A percentile compares a stretch with the other conserved stretches of the same genome.
phyloP scores from a whole-genome alignment of 306 rosid species.

The Prunus salicina region DNA sequence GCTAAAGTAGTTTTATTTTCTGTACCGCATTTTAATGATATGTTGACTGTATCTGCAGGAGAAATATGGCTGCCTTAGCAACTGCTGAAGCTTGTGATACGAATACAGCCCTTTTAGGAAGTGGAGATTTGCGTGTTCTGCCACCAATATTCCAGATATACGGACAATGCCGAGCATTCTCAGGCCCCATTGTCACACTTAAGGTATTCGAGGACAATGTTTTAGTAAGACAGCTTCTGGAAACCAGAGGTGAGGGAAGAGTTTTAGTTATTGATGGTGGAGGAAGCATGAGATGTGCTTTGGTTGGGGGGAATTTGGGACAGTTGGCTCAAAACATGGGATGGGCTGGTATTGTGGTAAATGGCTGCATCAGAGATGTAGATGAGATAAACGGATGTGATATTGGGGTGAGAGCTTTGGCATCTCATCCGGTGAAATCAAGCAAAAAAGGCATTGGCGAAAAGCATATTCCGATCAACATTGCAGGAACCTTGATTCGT shows the following conservation, averaged over 20 bases:
- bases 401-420: constrained; percentile 75
- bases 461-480: constrained; percentile 26
- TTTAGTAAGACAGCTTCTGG: constrained; percentile 57
- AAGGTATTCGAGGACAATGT: constrained; percentile 82
- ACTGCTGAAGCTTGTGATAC: constrained; percentile 47
- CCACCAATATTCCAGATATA: constrained; percentile 50
- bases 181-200: constrained; percentile 52
- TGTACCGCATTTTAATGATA: background rate
- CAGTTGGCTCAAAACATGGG: constrained; percentile 53
- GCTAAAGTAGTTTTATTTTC: background rate
- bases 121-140: constrained; percentile 47
- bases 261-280: constrained; percentile 47
- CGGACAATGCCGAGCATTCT: constrained; percentile 52
- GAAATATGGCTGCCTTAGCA: constrained; percentile 27
- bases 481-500: constrained; percentile 54
- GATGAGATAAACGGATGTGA: constrained; percentile 76
- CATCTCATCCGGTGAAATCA: constrained; percentile 57
- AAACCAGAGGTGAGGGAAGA: constrained; percentile 59
- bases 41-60: background rate
- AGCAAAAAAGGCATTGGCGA: constrained; percentile 47
- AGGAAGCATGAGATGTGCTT: constrained; percentile 53
- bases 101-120: constrained; percentile 32
- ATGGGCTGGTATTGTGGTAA: constrained; percentile 77
- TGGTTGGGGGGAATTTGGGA: constrained; percentile 51
- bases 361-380: constrained; percentile 84